Percentiles rank a stretch among this genome's conserved stretches.
Conservation (phyloP, 768 basidiomycete genomes). For the Pleurotus djamor region DNA sequence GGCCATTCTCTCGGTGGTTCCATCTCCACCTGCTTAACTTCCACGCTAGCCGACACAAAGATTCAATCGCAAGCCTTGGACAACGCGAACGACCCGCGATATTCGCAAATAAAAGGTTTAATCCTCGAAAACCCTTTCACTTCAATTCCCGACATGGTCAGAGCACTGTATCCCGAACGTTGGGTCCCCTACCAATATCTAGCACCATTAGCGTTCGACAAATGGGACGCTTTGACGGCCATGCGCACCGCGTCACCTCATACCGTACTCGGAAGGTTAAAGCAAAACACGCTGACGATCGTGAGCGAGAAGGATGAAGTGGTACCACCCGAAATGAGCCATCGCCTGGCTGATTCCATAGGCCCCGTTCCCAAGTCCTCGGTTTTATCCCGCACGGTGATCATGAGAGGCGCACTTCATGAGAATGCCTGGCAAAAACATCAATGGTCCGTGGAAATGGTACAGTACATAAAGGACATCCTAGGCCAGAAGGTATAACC, state of each 20-base stretch:
- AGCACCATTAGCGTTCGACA: constrained; percentile 38
- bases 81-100: background rate
- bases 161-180: constrained; percentile 40
- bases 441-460: constrained; percentile 23
- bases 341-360: constrained; percentile 15
- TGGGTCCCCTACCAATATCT: constrained; percentile 52
- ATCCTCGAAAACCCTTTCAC: constrained; percentile 51
- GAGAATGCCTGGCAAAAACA: constrained; percentile 33
- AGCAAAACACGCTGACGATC: constrained; percentile 26
- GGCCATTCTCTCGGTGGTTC: constrained; percentile 51
- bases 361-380: background rate
- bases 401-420: constrained; percentile 30
- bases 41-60: background rate
- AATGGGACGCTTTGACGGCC: constrained; percentile 40
- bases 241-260: constrained; percentile 7
- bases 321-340: constrained; percentile 37
- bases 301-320: constrained; percentile 45
- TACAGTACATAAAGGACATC: background rate
- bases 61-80: background rate
- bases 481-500: too few relatives aligned
- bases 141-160: constrained; percentile 43
- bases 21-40: constrained; percentile 35
- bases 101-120: constrained; percentile 29
- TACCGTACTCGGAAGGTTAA: constrained; percentile 14
- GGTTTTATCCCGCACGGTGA: constrained; percentile 16